phyloP scores from a whole-genome alignment of 2,329 filamentous ascomycete species.

The Aspergillus japonicus region DNA sequence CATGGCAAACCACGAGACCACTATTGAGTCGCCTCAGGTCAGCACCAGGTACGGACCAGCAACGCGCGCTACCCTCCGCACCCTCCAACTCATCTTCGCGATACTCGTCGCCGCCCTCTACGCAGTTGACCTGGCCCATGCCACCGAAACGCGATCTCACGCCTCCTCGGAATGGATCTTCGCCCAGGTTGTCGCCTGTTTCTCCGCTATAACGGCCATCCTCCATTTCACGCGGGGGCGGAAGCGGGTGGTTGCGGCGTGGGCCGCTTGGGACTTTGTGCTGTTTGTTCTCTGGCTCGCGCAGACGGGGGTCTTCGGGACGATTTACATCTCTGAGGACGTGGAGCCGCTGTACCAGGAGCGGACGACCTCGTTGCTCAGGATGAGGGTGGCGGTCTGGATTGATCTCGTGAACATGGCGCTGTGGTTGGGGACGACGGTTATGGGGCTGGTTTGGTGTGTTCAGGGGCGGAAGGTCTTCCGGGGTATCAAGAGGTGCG shows the following conservation, averaged over 20 bases:
- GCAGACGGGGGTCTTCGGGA: slow-evolving; percentile 8
- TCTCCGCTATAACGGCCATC: slow-evolving; percentile 17
- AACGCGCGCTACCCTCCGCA: slow-evolving; percentile 9
- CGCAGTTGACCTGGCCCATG: slow-evolving; percentile 19
- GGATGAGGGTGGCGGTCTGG: slow-evolving; percentile 7
- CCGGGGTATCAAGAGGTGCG: too few relatives aligned
- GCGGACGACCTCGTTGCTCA: not conserved
- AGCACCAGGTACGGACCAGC: too few relatives aligned
- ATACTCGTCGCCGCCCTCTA: slow-evolving; percentile 19
- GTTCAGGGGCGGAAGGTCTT: not conserved
- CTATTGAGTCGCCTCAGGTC: too few relatives aligned
- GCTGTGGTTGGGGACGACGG: slow-evolving; percentile 5
- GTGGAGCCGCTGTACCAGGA: not conserved
- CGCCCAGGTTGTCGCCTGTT: slow-evolving; percentile 15
- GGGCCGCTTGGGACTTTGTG: not conserved
- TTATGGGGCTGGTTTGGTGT: slow-evolving; percentile 4
- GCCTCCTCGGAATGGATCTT: slow-evolving; percentile 21
- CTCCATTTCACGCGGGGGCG: slow-evolving; percentile 8
- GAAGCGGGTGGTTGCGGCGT: not conserved
- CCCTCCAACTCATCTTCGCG: slow-evolving; percentile 19
- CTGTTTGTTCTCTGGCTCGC: slow-evolving; percentile 12
- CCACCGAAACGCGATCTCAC: slow-evolving; percentile 9
- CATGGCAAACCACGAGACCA: too few relatives aligned
- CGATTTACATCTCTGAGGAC: not conserved
- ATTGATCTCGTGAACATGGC: slow-evolving; percentile 3